Evolutionary conservation across 140 eudicot genomes (phyloP), one percentile per base, ranked within the genome.

Genomic region (Stevia rebaudiana): DNA sequence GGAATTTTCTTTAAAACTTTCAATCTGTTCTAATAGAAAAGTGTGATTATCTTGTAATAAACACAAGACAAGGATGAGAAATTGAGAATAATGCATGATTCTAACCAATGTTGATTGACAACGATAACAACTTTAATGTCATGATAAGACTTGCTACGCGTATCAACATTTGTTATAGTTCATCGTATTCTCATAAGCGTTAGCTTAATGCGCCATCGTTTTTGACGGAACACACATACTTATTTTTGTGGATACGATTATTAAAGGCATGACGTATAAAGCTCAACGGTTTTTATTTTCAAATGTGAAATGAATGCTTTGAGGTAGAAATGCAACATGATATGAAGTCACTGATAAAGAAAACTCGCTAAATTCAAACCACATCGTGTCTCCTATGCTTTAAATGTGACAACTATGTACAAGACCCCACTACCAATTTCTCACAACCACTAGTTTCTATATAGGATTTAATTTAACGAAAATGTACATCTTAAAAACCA

Each of bases 351-450:
- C 31, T 73, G 72, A 73, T 37, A 73, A 54, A 56, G 78, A 74
- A 56, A 74, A 65, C 63, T 74, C 62, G 24, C 67, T 35, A 74
- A 66, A 57, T 67, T 65, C 60, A 65, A 58, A 74, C 78, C 73
- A 73, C 68, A 35, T 43, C 68, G 40, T 57, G 63, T 67, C 74
- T 40, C 63, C 22, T 58, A 33, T 49, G 79, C 79, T 48, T 74
- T 74, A 67, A 74, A 74, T 58, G 24, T 74, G 79, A 74, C 74
- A 66, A 66, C 72, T 28, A 50, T 50, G 40, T 50, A 17, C 61
- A 61, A 33, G 23, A 61, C 76, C 78, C 72, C 78, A 74, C 73
- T 25, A 48, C 63, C 63, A n/a, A n/a, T 58, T 74, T 59, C 63
- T 67, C 79, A 58, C 28, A 58, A 21, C 68, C 79, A 66, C 41